Percentiles rank a stretch among this genome's conserved stretches.
These are phyloP conservation scores for Pythium aquatile DNA, from an alignment of 352 stramenopile genomes.

Conservation along the genomic window DNA sequence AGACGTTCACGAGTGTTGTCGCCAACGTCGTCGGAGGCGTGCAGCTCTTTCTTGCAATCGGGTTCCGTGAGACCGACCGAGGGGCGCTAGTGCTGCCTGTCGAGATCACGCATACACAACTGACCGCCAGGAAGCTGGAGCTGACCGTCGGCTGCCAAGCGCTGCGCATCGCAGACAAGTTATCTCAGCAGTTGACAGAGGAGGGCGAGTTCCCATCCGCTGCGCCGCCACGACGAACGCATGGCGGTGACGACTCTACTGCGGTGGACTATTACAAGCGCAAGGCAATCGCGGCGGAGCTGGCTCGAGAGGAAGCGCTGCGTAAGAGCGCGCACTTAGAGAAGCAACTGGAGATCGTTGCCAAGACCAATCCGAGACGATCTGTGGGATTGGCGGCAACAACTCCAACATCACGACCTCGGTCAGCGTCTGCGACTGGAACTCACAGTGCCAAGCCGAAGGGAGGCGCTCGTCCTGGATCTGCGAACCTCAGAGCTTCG, in stretches of 20 bases:
- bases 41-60: conserved; percentile 43
- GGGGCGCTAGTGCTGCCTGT: conserved; percentile 37
- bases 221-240: not conserved
- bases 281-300: conserved; percentile 29
- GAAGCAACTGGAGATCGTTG: conserved; percentile 30
- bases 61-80: conserved; percentile 51
- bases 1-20: conserved; percentile 46
- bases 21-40: conserved; percentile 33
- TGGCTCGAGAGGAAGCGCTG: conserved; percentile 29
- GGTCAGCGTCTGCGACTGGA: not conserved
- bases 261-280: conserved; percentile 33
- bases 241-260: conserved; percentile 1
- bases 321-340: conserved; percentile 25
- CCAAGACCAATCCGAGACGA: conserved; percentile 8
- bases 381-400: not conserved
- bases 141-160: conserved; percentile 36
- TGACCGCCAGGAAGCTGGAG: conserved; percentile 46
- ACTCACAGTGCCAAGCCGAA: not conserved
- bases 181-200: not conserved
- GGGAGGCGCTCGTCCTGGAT: not conserved
- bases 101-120: conserved; percentile 22
- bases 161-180: conserved; percentile 13
- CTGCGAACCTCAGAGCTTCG: not conserved
- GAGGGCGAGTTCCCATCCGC: conserved; percentile 5
- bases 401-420: not conserved